Base-by-base conservation (phyloP, 805 yeast genomes). In the Metschnikowia hibisci region DNA sequence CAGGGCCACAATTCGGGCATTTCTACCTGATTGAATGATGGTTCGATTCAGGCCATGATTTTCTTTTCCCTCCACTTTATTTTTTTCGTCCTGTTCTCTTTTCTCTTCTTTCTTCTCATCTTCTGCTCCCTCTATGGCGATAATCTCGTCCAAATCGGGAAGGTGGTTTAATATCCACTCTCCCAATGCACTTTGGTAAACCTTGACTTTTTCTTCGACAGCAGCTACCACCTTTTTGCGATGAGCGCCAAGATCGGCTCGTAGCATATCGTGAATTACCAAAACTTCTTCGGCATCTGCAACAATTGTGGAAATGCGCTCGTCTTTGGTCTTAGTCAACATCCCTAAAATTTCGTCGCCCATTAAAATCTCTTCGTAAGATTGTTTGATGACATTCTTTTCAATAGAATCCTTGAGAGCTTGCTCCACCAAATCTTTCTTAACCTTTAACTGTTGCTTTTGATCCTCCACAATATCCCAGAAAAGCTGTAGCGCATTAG, bases 401-500 rank as follows among this genome's bases (percentile, higher is more conserved):
- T 38, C 36, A 27, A 42, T 48, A 36, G 53, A 39, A 26, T 71
- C 73, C 4, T 71, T 61, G 23, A 82, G 52, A 5, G 74, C 59
- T 48, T 76, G 81, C 39, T 76, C 76, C 1, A 81, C 76, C 32
- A 82, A 61, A 40, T 82, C 87, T 42, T 77, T 77, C 55, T 80
- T 78, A 16, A 81, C 78, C 46, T 73, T 75, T 34, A 85, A 57
- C 1, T 70, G 55, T 42, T 80, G 76, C 27, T 74, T 71, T 52
- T 78, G 80, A 43, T 78, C 82, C 51, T 84, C 89, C 3, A 84
- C 72, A 0, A 76, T 54, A 58, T 89, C 96, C 77, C 87, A 76
- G 58, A 84, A 88, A 32, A 86, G 62, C 49, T 88, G 95, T 32
- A 82, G 56, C 0, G 96, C 84, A 1, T 81, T 74, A 0, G 96